Conservation (phyloP, 352 stramenopile species). For the Blastocystis sp. region DNA sequence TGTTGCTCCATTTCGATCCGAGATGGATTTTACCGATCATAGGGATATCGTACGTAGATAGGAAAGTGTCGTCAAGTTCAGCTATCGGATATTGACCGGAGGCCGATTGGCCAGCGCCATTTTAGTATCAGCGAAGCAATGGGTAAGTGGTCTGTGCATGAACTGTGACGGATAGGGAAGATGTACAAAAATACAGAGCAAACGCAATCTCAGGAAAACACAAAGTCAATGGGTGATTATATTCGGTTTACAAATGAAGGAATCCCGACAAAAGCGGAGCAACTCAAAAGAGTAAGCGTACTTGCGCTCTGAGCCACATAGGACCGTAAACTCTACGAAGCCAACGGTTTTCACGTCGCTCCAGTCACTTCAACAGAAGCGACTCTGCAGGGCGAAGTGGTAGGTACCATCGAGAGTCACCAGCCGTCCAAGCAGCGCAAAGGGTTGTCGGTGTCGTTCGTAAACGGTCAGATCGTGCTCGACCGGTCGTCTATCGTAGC, state of each 20-base stretch:
- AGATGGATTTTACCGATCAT: background rate
- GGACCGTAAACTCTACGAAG: conserved; percentile 17
- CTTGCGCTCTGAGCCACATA: background rate
- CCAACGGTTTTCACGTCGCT: background rate
- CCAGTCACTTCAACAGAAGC: background rate
- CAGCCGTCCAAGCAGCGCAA: background rate
- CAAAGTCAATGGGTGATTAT: conserved; percentile 43
- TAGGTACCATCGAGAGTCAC: background rate
- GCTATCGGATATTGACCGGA: background rate
- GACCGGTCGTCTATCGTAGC: conserved; percentile 46
- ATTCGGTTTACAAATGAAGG: conserved; percentile 50
- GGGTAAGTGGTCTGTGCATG: background rate
- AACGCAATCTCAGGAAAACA: background rate
- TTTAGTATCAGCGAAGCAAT: conserved; percentile 58
- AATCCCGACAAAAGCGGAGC: conserved; percentile 19
- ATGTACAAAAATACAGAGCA: conserved; percentile 40
- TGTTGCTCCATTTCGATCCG: background rate
- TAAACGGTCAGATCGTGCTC: conserved; percentile 58
- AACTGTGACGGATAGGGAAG: background rate
- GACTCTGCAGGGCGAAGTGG: conserved; percentile 12
- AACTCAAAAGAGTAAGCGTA: conserved; percentile 3
- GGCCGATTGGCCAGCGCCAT: background rate
- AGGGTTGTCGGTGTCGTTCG: conserved; percentile 20
- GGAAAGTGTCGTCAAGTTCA: background rate
- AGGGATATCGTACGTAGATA: background rate